Conservation (phyloP, 2,329 filamentous ascomycete genomes). For the Nemania sp. region DNA sequence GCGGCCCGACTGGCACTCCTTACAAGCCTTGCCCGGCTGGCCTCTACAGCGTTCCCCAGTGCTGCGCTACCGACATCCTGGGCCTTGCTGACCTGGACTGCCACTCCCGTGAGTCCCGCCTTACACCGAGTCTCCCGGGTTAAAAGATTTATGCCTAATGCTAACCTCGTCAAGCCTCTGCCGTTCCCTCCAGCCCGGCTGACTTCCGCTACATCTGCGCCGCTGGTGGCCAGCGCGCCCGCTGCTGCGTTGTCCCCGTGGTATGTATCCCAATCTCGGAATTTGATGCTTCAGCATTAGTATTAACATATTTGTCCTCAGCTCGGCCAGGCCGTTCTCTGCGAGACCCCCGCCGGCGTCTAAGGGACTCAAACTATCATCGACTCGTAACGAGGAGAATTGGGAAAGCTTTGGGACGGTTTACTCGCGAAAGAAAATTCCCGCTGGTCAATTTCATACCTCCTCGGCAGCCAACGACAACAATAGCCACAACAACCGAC, state of each 20-base stretch:
- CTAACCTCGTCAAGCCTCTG: not conserved
- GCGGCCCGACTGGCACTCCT: not conserved
- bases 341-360: conserved; percentile 10
- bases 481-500: no score
- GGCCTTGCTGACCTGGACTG: conserved; percentile 15
- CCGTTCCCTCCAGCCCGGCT: conserved; percentile 1
- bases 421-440: no score
- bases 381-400: no score
- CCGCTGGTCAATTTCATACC: no score
- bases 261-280: conserved; percentile 13
- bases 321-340: conserved; percentile 13
- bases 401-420: no score
- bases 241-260: conserved; percentile 10
- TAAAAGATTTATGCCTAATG: not conserved
- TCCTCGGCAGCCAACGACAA: no score
- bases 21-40: conserved; percentile 9
- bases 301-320: conserved; percentile 3
- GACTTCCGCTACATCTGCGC: conserved; percentile 15
- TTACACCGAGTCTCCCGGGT: not conserved
- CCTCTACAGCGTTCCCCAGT: conserved; percentile 15
- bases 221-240: conserved; percentile 12
- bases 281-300: not conserved
- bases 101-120: not conserved
- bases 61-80: conserved; percentile 19
- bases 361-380: not conserved